phyloP scores from a whole-genome alignment of 768 basidiomycete species.

The Panus rudis region DNA sequence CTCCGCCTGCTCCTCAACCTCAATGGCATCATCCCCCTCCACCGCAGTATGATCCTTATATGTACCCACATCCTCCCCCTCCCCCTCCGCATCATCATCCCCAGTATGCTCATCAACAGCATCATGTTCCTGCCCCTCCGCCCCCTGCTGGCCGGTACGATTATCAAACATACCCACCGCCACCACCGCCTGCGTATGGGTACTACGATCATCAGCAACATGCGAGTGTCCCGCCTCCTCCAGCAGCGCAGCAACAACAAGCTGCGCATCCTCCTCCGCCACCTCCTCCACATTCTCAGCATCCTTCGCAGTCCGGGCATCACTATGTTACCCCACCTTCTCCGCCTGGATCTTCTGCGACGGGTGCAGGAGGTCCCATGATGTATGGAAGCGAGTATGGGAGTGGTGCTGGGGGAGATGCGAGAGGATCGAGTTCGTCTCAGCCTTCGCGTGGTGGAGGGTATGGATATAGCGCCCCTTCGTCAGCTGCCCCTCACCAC shows the following conservation, averaged over 20 bases:
- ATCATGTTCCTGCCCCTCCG: constrained; percentile 13
- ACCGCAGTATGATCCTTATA: constrained; percentile 1
- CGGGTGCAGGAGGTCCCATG: background rate
- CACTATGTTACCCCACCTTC: no score
- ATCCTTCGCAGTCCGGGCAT: no score
- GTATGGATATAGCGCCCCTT: constrained; percentile 2
- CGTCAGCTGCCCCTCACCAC: no score
- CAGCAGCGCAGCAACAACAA: constrained; percentile 1
- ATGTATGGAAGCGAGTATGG: background rate
- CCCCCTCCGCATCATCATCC: constrained; percentile 2
- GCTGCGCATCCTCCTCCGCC: constrained; percentile 1
- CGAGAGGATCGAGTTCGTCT: background rate
- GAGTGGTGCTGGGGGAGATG: background rate
- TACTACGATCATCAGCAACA: background rate
- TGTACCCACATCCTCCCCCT: constrained; percentile 5
- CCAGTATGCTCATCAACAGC: constrained; percentile 13
- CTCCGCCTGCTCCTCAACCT: constrained; percentile 2
- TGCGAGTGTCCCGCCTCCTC: background rate
- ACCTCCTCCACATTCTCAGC: constrained; percentile 17
- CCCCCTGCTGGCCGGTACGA: constrained; percentile 8
- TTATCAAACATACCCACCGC: constrained; percentile 9
- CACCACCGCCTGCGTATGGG: constrained; percentile 6
- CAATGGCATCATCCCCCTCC: constrained; percentile 8
- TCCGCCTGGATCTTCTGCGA: no score
- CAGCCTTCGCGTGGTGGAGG: background rate